These are phyloP conservation scores for Helotiales sp. DNA, from an alignment of 2,329 filamentous ascomycete species.

Conservation along the genomic window DNA sequence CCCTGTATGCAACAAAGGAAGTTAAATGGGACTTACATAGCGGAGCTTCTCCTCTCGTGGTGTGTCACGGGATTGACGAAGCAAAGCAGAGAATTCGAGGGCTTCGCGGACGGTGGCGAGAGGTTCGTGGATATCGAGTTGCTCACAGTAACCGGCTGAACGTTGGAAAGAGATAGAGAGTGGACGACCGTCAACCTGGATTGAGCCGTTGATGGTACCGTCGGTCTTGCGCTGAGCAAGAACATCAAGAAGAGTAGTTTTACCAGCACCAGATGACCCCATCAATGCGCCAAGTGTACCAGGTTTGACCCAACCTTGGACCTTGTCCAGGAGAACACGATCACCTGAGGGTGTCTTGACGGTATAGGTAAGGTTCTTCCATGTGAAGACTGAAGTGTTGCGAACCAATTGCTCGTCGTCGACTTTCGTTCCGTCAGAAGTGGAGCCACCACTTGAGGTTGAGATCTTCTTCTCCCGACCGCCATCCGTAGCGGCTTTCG, in stretches of 20 bases:
- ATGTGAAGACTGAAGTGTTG: constrained; percentile 71
- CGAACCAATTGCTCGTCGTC: constrained; percentile 48
- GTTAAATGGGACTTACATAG: no score
- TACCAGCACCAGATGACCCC: constrained; percentile 56
- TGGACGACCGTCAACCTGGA: constrained; percentile 65
- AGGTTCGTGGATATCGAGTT: constrained; percentile 84
- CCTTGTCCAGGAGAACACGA: constrained; percentile 72
- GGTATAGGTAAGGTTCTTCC: constrained; percentile 69
- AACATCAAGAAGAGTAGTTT: constrained; percentile 59
- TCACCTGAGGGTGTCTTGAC: constrained; percentile 62
- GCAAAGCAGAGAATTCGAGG: constrained; percentile 81
- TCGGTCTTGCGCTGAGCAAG: constrained; percentile 69
- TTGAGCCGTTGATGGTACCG: constrained; percentile 84
- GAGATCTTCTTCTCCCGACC: constrained; percentile 16
- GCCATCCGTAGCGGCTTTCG: constrained; percentile 17
- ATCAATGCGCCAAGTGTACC: constrained; percentile 68
- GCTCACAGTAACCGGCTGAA: constrained; percentile 74
- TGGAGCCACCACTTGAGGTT: constrained; percentile 17
- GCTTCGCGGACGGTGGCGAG: constrained; percentile 84
- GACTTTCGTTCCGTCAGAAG: constrained; percentile 33
- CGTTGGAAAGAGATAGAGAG: constrained; percentile 84
- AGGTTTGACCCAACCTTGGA: constrained; percentile 78
- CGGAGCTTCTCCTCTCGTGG: constrained; percentile 75
- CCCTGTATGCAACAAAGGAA: no score
- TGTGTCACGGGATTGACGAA: constrained; percentile 77